Evolutionary conservation across 768 basidiomycete genomes (phyloP), one percentile per base, ranked within the genome.

Genomic region (Amanita muscaria): DNA sequence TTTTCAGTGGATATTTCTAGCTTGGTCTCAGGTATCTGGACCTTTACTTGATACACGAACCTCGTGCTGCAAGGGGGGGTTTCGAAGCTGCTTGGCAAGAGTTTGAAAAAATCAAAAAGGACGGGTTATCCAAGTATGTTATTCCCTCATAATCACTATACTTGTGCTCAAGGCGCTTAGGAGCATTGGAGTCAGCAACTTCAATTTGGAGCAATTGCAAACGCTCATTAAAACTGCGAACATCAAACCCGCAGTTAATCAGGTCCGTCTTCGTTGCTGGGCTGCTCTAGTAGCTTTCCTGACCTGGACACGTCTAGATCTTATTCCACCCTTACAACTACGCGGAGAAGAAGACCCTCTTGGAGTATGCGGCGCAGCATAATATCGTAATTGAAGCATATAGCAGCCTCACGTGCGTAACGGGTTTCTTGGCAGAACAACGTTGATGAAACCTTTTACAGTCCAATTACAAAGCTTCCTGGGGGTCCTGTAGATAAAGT

Each of bases 181-280:
- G 71, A 81, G 76, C 56, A 82, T 83, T 42, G 83, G 83, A 14
- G 80, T 88, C 44, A 79, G 77, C 62, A 87, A 87, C 60, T 85
- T 80, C 57, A 56, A 55, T 3, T 49, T 82, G 24, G 57, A 65
- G 1, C 60, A 79, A 38, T 64, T 88, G 14, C 64, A 81, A 53
- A 58, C 58, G 3, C 49, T 86, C 3, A 42, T 78, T 42, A 73
- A 72, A 51, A 56, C 59, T 1, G 77, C 79, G 1, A 65, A 61
- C 27, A 60, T 80, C 51, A 74, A 69, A 29, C 85, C 84, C 3
- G 79, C 76, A 1, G 81, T 81, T 31, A 85, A 88, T 55, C 84
- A 88, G 65, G 83, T 78, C n/a, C 3, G 49, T 52, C 25, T 46
- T 16, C 19, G 16, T 29, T 29, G n/a, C n/a, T n/a, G n/a, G 6